Conservation (phyloP, 2,329 filamentous ascomycete species). For the Elsinoe ampelina region DNA sequence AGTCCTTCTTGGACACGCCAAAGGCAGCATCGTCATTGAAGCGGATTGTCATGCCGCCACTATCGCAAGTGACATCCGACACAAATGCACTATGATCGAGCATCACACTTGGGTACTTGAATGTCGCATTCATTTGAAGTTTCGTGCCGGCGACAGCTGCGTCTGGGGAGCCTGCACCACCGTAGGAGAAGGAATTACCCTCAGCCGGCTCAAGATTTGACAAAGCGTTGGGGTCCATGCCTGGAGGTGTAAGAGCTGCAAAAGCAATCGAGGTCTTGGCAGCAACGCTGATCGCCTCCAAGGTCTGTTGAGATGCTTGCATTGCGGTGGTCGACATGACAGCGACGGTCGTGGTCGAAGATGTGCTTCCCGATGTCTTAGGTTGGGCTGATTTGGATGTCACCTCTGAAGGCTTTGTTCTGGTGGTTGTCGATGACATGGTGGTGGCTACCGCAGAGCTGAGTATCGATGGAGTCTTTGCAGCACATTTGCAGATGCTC, state of each 20-base stretch:
- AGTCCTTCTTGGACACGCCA: not conserved
- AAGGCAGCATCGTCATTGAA: not conserved
- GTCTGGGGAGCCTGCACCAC: not conserved
- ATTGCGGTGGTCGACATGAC: not conserved
- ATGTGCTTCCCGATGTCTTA: no score
- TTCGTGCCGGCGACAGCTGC: not conserved
- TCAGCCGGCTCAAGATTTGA: not conserved
- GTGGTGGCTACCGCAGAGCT: no score
- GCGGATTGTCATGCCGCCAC: not conserved
- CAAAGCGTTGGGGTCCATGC: not conserved
- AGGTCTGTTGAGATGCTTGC: not conserved
- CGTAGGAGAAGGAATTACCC: not conserved
- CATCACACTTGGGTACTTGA: constrained; percentile 3
- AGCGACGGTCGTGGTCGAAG: not conserved
- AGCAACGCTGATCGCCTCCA: not conserved
- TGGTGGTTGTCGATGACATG: no score
- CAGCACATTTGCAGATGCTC: no score
- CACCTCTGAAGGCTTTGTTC: no score
- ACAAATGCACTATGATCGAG: not conserved
- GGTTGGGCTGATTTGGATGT: no score
- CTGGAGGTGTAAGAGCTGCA: not conserved
- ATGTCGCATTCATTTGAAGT: not conserved
- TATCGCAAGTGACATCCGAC: not conserved
- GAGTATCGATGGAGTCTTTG: no score
- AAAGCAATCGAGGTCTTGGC: not conserved